Percentiles rank a stretch among this genome's conserved stretches.
phyloP scores from a whole-genome alignment of 768 basidiomycete species.

The Lentinula raphanica region DNA sequence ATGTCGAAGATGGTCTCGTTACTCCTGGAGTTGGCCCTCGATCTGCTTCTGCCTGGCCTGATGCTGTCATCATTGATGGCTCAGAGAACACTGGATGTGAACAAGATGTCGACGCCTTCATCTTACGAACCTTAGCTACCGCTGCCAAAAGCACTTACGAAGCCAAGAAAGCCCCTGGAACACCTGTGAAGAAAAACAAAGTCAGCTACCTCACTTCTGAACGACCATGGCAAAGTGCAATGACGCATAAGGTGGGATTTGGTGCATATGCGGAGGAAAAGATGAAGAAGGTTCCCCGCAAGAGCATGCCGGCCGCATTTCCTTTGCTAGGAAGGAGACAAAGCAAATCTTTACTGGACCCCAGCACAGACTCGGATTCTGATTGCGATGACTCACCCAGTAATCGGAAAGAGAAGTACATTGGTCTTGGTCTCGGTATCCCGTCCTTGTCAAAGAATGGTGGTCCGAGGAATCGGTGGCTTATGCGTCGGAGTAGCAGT shows the following conservation, averaged over 20 bases:
- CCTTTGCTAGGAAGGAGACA: conserved; percentile 33
- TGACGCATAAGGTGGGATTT: conserved; percentile 60
- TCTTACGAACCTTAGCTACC: conserved; percentile 59
- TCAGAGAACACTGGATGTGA: conserved; percentile 18
- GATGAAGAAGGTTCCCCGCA: conserved; percentile 51
- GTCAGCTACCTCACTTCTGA: conserved; percentile 51
- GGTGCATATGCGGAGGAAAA: conserved; percentile 34
- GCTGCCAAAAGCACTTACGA: conserved; percentile 44
- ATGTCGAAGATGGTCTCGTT: conserved; percentile 59
- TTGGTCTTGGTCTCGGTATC: conserved; percentile 61
- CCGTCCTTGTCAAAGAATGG: conserved; percentile 30
- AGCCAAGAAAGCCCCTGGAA: conserved; percentile 66
- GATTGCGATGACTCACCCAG: conserved; percentile 65
- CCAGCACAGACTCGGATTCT: conserved; percentile 56
- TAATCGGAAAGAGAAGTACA: conserved; percentile 48
- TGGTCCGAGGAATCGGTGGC: conserved; percentile 47
- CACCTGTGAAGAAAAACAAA: conserved; percentile 74
- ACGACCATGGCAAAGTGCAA: conserved; percentile 78
- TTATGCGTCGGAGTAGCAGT: conserved; percentile 76
- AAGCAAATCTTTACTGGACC: conserved; percentile 27
- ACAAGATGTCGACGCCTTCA: conserved; percentile 63
- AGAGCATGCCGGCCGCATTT: conserved; percentile 75
- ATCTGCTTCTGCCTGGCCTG: conserved; percentile 59
- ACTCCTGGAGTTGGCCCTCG: conserved; percentile 61
- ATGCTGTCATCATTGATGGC: conserved; percentile 37